phyloP scores from a whole-genome alignment of 1,284 basidiomycete genomes.

The Mrakiaceae sp. region DNA sequence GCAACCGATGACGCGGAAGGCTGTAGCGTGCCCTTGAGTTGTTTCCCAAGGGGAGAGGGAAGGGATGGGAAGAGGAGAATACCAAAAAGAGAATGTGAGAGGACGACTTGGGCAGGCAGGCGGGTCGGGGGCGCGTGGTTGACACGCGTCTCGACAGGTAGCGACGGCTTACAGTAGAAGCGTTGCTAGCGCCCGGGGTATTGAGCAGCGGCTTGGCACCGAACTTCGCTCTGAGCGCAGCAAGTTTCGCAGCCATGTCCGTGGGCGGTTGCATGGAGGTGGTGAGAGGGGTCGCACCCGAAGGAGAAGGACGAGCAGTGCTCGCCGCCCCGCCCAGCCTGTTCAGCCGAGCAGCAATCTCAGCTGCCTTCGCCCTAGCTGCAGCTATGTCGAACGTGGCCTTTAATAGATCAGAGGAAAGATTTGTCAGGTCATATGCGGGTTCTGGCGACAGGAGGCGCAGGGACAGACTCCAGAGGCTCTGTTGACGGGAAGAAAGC shows the following conservation, averaged over 20 bases:
- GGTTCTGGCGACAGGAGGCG: background rate
- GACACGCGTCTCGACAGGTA: background rate
- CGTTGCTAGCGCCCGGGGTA: too few species aligned
- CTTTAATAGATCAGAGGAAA: constrained; percentile 33
- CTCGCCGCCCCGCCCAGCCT: constrained; percentile 38
- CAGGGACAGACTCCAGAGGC: constrained; percentile 9
- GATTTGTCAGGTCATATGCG: constrained; percentile 19
- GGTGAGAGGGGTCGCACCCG: constrained; percentile 16
- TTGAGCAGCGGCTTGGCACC: too few species aligned
- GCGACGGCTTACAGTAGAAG: background rate
- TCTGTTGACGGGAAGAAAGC: background rate
- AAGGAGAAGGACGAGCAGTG: constrained; percentile 61
- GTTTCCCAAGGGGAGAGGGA: constrained; percentile 44
- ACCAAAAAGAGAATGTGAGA: too few species aligned
- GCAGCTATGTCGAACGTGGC: constrained; percentile 10
- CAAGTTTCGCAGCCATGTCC: too few species aligned
- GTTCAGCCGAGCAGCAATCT: background rate
- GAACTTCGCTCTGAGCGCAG: too few species aligned
- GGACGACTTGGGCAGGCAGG: too few species aligned
- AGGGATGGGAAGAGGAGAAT: constrained; percentile 27
- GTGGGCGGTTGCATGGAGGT: constrained; percentile 22
- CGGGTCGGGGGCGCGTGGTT: too few species aligned
- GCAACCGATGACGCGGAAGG: background rate
- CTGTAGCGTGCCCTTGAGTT: constrained; percentile 28
- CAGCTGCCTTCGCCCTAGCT: constrained; percentile 14